Percentiles rank a stretch among this genome's conserved stretches.
Conservation (phyloP, 2,329 filamentous ascomycete genomes). For the Pseudogymnoascus sp. region DNA sequence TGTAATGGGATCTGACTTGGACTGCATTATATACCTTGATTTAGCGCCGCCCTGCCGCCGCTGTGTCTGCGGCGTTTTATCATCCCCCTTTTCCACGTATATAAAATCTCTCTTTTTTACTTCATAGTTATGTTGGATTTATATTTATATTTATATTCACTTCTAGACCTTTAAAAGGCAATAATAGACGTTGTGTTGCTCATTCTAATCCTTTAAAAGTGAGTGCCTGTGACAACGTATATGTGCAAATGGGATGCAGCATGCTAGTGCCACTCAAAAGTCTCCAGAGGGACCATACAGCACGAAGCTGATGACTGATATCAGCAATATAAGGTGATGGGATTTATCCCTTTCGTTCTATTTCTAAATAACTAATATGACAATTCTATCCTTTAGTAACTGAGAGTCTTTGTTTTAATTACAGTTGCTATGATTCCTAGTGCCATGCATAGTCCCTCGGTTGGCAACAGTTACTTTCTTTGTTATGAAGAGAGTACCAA, state of each 20-base stretch:
- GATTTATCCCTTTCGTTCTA: background rate
- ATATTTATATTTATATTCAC: background rate
- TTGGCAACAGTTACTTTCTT: too few relatives aligned
- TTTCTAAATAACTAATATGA: background rate
- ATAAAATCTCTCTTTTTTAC: background rate
- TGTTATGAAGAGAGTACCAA: too few relatives aligned
- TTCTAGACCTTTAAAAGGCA: background rate
- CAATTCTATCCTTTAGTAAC: background rate
- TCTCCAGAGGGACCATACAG: background rate
- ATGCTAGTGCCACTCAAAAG: background rate
- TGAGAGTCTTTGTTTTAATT: background rate
- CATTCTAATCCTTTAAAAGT: background rate
- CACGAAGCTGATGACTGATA: background rate
- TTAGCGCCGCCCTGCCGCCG: background rate
- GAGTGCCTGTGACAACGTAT: background rate
- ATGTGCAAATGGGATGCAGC: background rate
- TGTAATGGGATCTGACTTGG: background rate
- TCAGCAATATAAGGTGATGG: background rate
- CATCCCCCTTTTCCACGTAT: background rate
- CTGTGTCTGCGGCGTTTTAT: background rate
- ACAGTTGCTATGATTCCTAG: background rate
- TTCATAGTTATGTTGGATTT: background rate
- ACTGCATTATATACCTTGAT: background rate
- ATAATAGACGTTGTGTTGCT: background rate
- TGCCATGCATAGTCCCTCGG: background rate